Evolutionary conservation across 257 asterid species (phyloP), one percentile per base, ranked within the genome.

Genomic region (Dorcoceras hygrometricum): DNA sequence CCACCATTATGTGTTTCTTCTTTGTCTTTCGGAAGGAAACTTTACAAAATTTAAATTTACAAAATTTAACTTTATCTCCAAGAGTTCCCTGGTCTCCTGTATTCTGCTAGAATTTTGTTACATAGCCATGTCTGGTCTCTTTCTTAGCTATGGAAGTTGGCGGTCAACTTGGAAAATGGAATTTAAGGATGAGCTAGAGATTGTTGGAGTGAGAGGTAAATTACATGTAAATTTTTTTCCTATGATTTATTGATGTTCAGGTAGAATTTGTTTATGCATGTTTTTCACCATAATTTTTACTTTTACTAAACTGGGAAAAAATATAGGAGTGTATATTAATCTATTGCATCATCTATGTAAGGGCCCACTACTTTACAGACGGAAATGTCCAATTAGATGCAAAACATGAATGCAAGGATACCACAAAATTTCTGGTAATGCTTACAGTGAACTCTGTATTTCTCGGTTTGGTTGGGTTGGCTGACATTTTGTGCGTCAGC

Each of bases 371-470:
- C 81, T 93, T 93, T 76, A 97, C 90, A 84, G 99, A 93, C 83
- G 97, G 99, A 75, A 93, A 93, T 84, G 99, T 93, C 69, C 99
- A 93, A 85, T 81, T 93, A 77, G 96, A 90, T 64, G 89, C 97
- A 48, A 80, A 88, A 73, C 88, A 86, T 39, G 95, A 88, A 69
- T 82, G 91, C 86, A 81, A 82, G 76, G 97, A 93, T 82, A 81
- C 97, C 71, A 88, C 97, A 32, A 66, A 80, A 63, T 73, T 90
- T 80, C 97, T 88, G 97, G 99, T 90, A 73, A 79, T 58, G 70
- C 63, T 55, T n/a, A 8, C 20, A 65, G 55, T 22, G 28, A 65
- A 74, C 39, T 63, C 23, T 53, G 69, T 60, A 56, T n/a, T n/a
- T n/a, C n/a, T n/a, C n/a, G n/a, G n/a, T n/a, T n/a, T n/a, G n/a